Conservation (phyloP, 495 filamentous ascomycete genomes). For the Evernia prunastri region DNA sequence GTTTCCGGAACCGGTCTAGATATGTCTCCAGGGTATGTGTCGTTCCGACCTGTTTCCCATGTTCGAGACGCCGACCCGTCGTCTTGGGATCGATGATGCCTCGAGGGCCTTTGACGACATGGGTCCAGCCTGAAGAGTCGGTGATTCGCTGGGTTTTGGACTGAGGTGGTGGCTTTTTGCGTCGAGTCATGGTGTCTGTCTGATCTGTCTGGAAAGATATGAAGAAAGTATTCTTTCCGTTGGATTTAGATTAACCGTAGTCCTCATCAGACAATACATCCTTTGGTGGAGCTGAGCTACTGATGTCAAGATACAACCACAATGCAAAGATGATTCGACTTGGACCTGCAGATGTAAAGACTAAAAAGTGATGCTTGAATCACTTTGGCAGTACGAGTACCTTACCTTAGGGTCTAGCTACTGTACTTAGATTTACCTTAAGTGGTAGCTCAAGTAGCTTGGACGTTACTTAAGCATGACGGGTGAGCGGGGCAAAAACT, state of each 20-base stretch:
- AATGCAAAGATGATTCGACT: no score
- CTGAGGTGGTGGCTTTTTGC: slow-evolving; percentile 24
- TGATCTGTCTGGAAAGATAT: background rate
- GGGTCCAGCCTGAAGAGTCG: slow-evolving; percentile 51
- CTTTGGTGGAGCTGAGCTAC: background rate
- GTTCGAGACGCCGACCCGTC: slow-evolving; percentile 10
- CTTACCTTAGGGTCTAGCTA: no score
- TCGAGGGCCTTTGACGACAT: slow-evolving; percentile 37
- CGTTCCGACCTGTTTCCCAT: slow-evolving; percentile 25
- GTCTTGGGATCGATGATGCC: slow-evolving; percentile 27
- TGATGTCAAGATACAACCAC: background rate
- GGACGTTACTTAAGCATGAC: background rate
- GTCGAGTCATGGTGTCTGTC: slow-evolving; percentile 36
- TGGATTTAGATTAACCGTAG: background rate
- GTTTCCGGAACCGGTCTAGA: slow-evolving; percentile 26
- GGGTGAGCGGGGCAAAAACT: background rate
- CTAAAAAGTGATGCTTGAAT: background rate
- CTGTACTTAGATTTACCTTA: no score
- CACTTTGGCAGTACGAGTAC: background rate
- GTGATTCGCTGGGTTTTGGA: slow-evolving; percentile 44
- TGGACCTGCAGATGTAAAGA: no score
- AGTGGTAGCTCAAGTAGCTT: no score
- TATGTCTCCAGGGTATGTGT: slow-evolving; percentile 35
- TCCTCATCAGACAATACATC: background rate
- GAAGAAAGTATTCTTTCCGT: background rate